Evolutionary conservation across 148 eudicot genomes (phyloP).

Genomic region (Amaranthus cruentus): DNA sequence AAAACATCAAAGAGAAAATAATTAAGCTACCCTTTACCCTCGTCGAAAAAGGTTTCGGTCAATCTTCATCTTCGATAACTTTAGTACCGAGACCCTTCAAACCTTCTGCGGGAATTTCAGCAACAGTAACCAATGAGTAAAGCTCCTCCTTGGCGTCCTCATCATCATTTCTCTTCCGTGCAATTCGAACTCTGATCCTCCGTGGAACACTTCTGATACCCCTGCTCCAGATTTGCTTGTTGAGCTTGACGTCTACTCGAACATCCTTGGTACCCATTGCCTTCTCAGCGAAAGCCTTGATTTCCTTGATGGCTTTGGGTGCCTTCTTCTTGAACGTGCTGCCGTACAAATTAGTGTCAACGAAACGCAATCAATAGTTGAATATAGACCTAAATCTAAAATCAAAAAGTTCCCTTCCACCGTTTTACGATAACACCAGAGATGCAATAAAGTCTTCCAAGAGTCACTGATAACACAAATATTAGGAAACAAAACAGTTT

Average conservation of each 20-base stretch:
- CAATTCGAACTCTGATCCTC: slow-evolving; percentile 74
- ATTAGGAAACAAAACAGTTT: neutral
- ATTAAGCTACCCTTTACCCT: slow-evolving; percentile 12
- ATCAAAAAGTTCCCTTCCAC: neutral
- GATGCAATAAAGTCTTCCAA: neutral
- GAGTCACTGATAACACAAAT: neutral
- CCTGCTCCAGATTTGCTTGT: slow-evolving; percentile 82
- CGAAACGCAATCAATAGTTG: neutral
- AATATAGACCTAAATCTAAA: neutral
- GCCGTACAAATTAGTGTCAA: neutral
- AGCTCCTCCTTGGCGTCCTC: slow-evolving; percentile 97
- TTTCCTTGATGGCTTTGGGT: slow-evolving; percentile 75
- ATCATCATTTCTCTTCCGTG: slow-evolving; percentile 88
- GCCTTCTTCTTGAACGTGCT: slow-evolving; percentile 91
- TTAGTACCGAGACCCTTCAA: slow-evolving; percentile 78
- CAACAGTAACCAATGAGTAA: slow-evolving; percentile 83
- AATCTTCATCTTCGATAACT: slow-evolving; percentile 86
- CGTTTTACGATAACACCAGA: neutral
- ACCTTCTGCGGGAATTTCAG: slow-evolving; percentile 76
- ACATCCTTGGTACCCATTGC: slow-evolving; percentile 83
- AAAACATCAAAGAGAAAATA: neutral
- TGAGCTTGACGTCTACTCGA: slow-evolving; percentile 76
- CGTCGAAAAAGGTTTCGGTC: slow-evolving; percentile 9
- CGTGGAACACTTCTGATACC: slow-evolving; percentile 90
- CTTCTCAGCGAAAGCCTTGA: slow-evolving; percentile 59